Evolutionary conservation across 2,329 filamentous ascomycete species (phyloP), one percentile per base, ranked within the genome.

Genomic region (Teratosphaeria nubilosa): DNA sequence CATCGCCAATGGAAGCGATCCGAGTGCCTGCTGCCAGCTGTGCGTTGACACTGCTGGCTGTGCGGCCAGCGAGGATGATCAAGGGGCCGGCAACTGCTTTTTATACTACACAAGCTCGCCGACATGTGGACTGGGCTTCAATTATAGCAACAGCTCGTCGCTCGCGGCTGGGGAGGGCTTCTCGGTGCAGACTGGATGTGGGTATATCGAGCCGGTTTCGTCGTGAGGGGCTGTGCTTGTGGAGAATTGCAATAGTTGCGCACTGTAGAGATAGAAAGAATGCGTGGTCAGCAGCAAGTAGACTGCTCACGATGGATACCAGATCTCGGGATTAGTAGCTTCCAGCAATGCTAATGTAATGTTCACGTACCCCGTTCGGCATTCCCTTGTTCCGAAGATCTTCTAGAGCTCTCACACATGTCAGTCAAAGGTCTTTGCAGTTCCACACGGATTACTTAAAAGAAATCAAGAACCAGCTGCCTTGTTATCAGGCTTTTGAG

Each of bases 31-130:
- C 55, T 68, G 65, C 54, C 65, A 68, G 48, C 53, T 64, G 27
- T 68, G 65, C 55, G 57, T 66, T 7, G 64, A 67, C 45, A 64
- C 63, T 6, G 62, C 61, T 7, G 58, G 48, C 30, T 68, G 65
- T 52, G 65, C 65, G 9, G 64, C 65, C 20, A 65, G 60, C 31
- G 63, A 65, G 51, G 63, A 64, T 30, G 65, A 68, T 52, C 60
- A 59, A 53, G 61, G 64, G 48, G 65, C 65, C 2, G 63, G 61
- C 2, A 68, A 68, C 56, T 68, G 65, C 59, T 68, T 68, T 53
- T 32, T 68, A 60, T 66, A 61, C 61, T 68, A 64, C 54, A 66
- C 63, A 2, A 55, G 14, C 3, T 50, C 52, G 24, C 64, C 64
- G 16, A 57, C 61, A 14, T 66, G 65, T 54, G 65, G 65, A 25